phyloP scores from a whole-genome alignment of 345 rosid genomes.

The Melaleuca quinquenervia region DNA sequence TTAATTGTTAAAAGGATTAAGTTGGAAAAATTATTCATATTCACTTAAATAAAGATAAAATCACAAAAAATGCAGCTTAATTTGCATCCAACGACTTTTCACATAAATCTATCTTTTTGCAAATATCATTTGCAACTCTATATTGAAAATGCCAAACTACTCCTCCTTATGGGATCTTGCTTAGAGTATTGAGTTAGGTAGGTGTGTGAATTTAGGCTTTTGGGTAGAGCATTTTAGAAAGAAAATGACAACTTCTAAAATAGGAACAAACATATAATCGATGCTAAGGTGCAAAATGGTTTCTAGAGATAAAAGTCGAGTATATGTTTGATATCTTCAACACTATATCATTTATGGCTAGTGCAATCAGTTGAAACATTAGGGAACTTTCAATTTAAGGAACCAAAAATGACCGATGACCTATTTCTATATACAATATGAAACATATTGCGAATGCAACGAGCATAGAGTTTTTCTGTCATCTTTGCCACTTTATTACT shows the following conservation, averaged over 20 bases:
- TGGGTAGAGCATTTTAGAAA: neutral
- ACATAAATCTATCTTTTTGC: neutral
- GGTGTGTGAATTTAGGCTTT: neutral
- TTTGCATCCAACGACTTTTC: neutral
- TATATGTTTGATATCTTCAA: neutral
- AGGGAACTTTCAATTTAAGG: neutral
- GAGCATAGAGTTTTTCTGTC: neutral
- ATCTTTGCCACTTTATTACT: neutral
- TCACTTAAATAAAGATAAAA: neutral
- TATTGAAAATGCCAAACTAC: neutral
- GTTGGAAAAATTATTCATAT: neutral
- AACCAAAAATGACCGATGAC: neutral
- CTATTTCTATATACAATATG: neutral
- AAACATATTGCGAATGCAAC: neutral
- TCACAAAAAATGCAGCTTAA: neutral
- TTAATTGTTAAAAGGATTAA: too few relatives aligned
- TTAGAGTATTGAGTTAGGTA: neutral
- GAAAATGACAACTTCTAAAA: neutral
- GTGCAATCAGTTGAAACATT: neutral
- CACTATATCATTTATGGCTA: neutral
- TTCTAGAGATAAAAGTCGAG: neutral
- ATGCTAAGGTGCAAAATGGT: neutral
- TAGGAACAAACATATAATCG: neutral
- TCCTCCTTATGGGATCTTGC: neutral
- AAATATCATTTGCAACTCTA: neutral